Conservation (phyloP, 495 filamentous ascomycete species). For the Tuber microsphaerosporum region DNA sequence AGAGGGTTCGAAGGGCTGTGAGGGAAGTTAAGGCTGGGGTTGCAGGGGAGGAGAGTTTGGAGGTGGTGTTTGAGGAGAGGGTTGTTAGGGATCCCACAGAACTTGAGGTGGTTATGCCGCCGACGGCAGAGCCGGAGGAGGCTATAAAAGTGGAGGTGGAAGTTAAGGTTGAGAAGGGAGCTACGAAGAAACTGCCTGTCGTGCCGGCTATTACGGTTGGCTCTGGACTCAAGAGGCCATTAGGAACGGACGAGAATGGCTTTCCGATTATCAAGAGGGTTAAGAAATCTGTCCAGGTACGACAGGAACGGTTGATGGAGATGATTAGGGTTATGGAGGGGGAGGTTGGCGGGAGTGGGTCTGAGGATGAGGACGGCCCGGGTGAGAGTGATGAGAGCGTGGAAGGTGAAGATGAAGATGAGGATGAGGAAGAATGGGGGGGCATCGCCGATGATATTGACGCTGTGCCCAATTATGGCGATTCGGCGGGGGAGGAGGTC, state of each 20-base stretch:
- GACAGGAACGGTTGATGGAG: constrained; percentile 26
- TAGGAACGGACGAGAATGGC: constrained; percentile 69
- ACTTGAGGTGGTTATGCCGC: constrained; percentile 11
- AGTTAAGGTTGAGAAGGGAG: background rate
- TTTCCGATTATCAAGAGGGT: constrained; percentile 72
- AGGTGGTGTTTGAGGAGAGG: constrained; percentile 46
- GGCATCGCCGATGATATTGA: constrained; percentile 29
- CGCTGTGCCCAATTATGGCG: constrained; percentile 9
- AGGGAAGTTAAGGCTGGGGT: constrained; percentile 55
- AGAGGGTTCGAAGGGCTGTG: constrained; percentile 55
- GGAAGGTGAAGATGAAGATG: constrained; percentile 23
- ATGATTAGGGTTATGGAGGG: constrained; percentile 24
- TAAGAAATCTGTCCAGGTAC: constrained; percentile 44
- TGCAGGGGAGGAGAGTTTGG: constrained; percentile 47
- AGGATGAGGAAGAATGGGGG: constrained; percentile 35
- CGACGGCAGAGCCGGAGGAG: constrained; percentile 41
- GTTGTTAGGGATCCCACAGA: constrained; percentile 21
- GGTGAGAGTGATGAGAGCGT: constrained; percentile 27
- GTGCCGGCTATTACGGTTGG: constrained; percentile 49
- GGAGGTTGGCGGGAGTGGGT: constrained; percentile 14
- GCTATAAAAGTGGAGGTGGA: constrained; percentile 35
- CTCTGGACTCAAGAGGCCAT: constrained; percentile 76
- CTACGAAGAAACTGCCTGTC: background rate
- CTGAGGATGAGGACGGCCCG: constrained; percentile 23
- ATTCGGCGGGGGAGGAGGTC: constrained; percentile 41